Evolutionary conservation across 306 rosid species (phyloP).

Genomic region (Casuarina equisetifolia): DNA sequence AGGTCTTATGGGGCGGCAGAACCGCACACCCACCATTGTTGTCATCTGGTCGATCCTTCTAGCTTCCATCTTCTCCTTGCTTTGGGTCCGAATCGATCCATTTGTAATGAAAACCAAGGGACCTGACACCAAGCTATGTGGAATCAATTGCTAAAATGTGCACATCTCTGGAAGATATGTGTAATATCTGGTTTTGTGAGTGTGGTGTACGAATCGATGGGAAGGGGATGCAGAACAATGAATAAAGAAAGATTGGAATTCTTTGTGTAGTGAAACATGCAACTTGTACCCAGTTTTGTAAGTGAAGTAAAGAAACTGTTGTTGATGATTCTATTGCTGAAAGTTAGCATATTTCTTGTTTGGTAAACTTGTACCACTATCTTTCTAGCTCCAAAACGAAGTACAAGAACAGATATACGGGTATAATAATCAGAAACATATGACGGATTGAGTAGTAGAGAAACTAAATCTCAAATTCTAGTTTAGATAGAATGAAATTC

Average conservation of each 20-base stretch:
- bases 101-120: conserved; percentile 88
- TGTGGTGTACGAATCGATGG: conserved; percentile 36
- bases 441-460: not conserved
- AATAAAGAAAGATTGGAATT: conserved; percentile 50
- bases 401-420: no score
- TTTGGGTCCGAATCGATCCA: conserved; percentile 96
- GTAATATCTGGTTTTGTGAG: conserved; percentile 41
- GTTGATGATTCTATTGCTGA: conserved; percentile 24
- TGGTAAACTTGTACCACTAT: not conserved
- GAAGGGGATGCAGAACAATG: conserved; percentile 37
- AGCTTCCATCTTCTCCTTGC: conserved; percentile 95
- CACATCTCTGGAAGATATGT: conserved; percentile 43
- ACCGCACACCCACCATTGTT: conserved; percentile 94
- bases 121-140: conserved; percentile 78
- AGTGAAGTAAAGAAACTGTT: conserved; percentile 40
- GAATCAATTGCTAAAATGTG: conserved; percentile 76
- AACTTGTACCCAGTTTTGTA: conserved; percentile 48
- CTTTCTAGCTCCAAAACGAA: not conserved
- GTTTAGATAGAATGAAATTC: not conserved
- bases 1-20: conserved; percentile 95
- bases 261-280: conserved; percentile 49
- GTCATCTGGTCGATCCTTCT: conserved; percentile 91
- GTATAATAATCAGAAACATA: no score
- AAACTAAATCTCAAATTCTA: not conserved
- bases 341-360: not conserved